phyloP scores from a whole-genome alignment of 192 early-diverging fungal genomes.

The Coemansia sp. region DNA sequence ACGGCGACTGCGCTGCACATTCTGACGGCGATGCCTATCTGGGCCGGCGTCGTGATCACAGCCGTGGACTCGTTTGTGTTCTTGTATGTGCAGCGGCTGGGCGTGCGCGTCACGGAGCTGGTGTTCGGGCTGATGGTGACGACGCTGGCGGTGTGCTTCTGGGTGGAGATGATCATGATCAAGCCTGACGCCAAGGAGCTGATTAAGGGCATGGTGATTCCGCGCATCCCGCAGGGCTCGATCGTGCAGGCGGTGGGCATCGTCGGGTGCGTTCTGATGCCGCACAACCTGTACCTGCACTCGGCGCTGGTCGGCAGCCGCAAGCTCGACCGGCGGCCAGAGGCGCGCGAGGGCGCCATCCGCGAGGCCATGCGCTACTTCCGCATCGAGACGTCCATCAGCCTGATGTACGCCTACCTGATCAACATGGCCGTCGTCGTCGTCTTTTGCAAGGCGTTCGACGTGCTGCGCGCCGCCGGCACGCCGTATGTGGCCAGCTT shows the following conservation, averaged over 20 bases:
- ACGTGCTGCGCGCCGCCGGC: slow-evolving; percentile 58
- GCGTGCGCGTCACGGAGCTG: slow-evolving; percentile 72
- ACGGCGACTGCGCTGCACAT: slow-evolving; percentile 88
- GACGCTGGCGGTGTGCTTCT: slow-evolving; percentile 77
- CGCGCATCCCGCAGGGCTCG: slow-evolving; percentile 60
- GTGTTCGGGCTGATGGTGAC: slow-evolving; percentile 76
- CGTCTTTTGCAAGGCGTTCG: slow-evolving; percentile 63
- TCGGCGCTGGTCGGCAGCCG: slow-evolving; percentile 75
- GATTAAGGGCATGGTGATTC: slow-evolving; percentile 63
- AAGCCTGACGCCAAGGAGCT: slow-evolving; percentile 59
- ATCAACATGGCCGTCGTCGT: slow-evolving; percentile 77
- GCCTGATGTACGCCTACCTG: slow-evolving; percentile 65
- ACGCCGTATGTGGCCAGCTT: slow-evolving; percentile 42
- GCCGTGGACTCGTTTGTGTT: slow-evolving; percentile 83
- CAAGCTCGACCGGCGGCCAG: slow-evolving; percentile 53
- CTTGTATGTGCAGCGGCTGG: slow-evolving; percentile 67
- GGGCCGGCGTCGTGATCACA: slow-evolving; percentile 81
- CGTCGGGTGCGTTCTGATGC: slow-evolving; percentile 79
- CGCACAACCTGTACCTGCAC: slow-evolving; percentile 91
- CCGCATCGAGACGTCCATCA: slow-evolving; percentile 63
- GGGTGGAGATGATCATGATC: slow-evolving; percentile 70
- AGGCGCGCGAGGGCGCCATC: slow-evolving; percentile 60
- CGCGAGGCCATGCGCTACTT: slow-evolving; percentile 75
- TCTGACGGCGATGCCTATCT: slow-evolving; percentile 70
- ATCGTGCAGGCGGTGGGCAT: slow-evolving; percentile 71